Conservation (phyloP, 1,284 basidiomycete species). For the Caloboletus firmus region DNA sequence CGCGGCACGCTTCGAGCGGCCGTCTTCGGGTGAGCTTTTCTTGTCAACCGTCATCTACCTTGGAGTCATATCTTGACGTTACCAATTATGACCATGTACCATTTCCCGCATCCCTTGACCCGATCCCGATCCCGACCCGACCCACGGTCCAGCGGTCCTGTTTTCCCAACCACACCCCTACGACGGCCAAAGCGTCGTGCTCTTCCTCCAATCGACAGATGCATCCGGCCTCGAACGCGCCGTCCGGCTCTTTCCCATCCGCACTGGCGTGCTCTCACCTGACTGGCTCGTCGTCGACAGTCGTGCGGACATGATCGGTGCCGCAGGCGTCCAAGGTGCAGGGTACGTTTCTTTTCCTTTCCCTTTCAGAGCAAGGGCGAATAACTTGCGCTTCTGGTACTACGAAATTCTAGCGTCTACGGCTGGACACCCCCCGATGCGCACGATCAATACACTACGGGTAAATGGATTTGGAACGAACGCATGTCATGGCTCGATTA, state of each 20-base stretch:
- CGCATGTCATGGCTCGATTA: conserved; percentile 50
- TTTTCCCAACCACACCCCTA: conserved; percentile 71
- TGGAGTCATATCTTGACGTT: background rate
- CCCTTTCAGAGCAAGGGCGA: too few species aligned
- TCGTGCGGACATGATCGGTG: conserved; percentile 54
- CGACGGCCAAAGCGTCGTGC: conserved; percentile 38
- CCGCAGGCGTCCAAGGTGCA: conserved; percentile 71
- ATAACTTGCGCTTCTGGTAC: background rate
- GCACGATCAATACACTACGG: background rate
- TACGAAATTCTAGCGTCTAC: conserved; percentile 53
- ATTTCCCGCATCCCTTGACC: background rate
- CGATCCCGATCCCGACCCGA: background rate
- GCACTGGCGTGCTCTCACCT: conserved; percentile 73
- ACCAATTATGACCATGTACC: too few species aligned
- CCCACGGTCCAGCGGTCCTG: conserved; percentile 49
- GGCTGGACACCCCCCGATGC: conserved; percentile 26
- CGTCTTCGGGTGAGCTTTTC: conserved; percentile 29
- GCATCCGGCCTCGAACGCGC: conserved; percentile 60
- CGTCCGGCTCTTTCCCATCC: conserved; percentile 71
- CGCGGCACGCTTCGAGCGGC: conserved; percentile 19
- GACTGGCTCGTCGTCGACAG: conserved; percentile 71
- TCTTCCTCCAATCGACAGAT: conserved; percentile 64
- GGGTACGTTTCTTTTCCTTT: conserved; percentile 49
- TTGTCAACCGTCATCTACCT: background rate
- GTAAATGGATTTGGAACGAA: conserved; percentile 57